Evolutionary conservation across 768 basidiomycete genomes (phyloP), one percentile per base, ranked within the genome.

Genomic region (Fibroporia radiculosa): DNA sequence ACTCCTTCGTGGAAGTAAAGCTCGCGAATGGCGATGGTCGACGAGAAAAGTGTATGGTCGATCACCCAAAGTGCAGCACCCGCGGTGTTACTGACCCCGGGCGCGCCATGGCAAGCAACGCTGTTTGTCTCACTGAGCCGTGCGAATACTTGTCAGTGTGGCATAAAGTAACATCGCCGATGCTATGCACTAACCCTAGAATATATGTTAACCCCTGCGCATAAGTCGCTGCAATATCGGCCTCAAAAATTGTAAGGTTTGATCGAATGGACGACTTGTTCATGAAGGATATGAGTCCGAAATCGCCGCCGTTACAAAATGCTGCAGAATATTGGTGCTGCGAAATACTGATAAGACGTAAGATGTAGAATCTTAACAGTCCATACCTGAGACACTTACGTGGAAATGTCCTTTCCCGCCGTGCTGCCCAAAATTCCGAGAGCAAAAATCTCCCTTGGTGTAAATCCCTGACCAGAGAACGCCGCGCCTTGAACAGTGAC

Each of bases 41-140:
- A 62, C 56, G 79, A 77, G 53, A 71, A 80, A 3, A 86, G 62
- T 1, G 72, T 65, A 58, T 84, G 82, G 57, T 85, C 82, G 47
- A 83, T 62, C 10, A 71, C 67, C 82, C 82, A 85, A 16, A 85
- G 59, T 14, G 79, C 77, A 0, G 81, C 80, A 12, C 82, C 84
- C n/a, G 76, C 82, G 1, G 75, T 75, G 55, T 84, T 80, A 56
- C 78, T 80, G 8, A 81, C 80, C 2, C 75, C 76, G 35, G 73
- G 68, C 3, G 65, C 65, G 18, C 68, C 68, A 39, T 66, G 68
- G 35, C 68, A 69, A 5, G 66, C 63, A 40, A 66, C 56, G 42
- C 64, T 63, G 26, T 60, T 62, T 10, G 61, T 64, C 42, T 64
- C 64, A 2, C 60, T 62, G 48, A 2, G 41, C 16, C 10, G 23